Base-by-base conservation (phyloP, 345 rosid genomes). In the Dovyalis caffra region DNA sequence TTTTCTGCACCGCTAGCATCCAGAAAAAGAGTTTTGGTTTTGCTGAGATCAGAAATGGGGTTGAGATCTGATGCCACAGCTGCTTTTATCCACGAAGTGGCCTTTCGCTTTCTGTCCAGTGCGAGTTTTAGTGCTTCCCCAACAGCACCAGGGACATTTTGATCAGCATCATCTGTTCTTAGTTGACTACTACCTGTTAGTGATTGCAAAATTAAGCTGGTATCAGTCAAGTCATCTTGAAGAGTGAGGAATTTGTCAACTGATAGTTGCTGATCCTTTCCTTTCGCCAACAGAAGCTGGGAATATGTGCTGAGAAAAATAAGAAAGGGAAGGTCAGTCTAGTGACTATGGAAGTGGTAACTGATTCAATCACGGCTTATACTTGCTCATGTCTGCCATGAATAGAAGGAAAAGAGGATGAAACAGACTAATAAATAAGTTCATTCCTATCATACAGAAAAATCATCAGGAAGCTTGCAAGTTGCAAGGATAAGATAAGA, bases 31-130 rank as follows among this genome's bases (percentile, higher is more conserved):
- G 12, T 60, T 4, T 38, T 61, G 63, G 68, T 61, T 71, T 70
- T 65, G 37, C 61, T 43, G 5, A 65, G 33, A 16, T 75, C 69
- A 58, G 85, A 69, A 75, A 70, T 65, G 25, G 81, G 77, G 67
- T 69, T 71, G 14, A 93, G 90, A 82, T 93, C 90, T 15, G 82
- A 85, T 61, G 86, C 91, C 37, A 88, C 43, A 5, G 92, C 91
- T 61, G 89, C 82, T 87, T 86, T 87, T 65, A 87, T 80, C 89
- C 94, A 89, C 40, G 78, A 75, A 35, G 68, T 62, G 14, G 91
- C 90, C 75, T 84, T 88, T 74, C 76, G 80, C 66, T 77, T 87
- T 76, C 90, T 83, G 3, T 89, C 90, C 4, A 74, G 53, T 32
- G 86, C 83, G 2, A 87, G 61, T 80, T 77, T 85, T 31, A 23